These are phyloP conservation scores for Backusella sp. DNA, from an alignment of 192 early-diverging fungal species.

Conservation along the genomic window DNA sequence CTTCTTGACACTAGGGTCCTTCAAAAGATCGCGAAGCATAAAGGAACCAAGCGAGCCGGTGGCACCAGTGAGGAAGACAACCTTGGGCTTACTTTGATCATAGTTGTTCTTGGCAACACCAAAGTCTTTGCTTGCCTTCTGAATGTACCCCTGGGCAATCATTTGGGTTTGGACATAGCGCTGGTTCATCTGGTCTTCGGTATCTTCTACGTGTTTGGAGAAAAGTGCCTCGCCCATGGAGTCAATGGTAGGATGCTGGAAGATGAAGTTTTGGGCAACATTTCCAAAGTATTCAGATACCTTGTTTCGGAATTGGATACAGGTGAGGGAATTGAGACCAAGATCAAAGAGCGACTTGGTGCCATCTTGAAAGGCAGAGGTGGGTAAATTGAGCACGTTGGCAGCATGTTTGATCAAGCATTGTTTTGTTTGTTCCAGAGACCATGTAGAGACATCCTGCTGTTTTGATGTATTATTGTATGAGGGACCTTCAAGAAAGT, in stretches of 20 bases:
- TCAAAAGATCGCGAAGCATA: constrained; percentile 21
- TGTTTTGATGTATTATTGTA: neutral
- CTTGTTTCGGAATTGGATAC: constrained; percentile 21
- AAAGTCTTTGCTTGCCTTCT: constrained; percentile 10
- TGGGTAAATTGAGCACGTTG: neutral
- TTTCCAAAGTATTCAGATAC: neutral
- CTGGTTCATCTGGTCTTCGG: neutral
- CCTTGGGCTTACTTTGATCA: constrained; percentile 3
- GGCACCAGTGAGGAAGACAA: constrained; percentile 35
- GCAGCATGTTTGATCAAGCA: neutral
- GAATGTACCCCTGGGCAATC: constrained; percentile 14
- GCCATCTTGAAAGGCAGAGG: neutral
- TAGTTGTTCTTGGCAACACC: neutral
- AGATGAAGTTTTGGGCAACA: constrained; percentile 29
- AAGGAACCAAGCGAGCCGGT: constrained; percentile 37
- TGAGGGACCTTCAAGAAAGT: constrained; percentile 1
- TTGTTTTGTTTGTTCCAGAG: neutral
- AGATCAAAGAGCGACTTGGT: constrained; percentile 21
- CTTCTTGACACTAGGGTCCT: constrained; percentile 13
- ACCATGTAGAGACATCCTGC: neutral
- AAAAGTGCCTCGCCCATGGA: neutral
- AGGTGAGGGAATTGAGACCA: constrained; percentile 27
- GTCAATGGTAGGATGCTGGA: constrained; percentile 17
- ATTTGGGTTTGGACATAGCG: neutral
- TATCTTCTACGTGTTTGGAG: neutral